Evolutionary conservation across 2,329 filamentous ascomycete species (phyloP), one percentile per base, ranked within the genome.

Genomic region (Apiospora phragmitis): DNA sequence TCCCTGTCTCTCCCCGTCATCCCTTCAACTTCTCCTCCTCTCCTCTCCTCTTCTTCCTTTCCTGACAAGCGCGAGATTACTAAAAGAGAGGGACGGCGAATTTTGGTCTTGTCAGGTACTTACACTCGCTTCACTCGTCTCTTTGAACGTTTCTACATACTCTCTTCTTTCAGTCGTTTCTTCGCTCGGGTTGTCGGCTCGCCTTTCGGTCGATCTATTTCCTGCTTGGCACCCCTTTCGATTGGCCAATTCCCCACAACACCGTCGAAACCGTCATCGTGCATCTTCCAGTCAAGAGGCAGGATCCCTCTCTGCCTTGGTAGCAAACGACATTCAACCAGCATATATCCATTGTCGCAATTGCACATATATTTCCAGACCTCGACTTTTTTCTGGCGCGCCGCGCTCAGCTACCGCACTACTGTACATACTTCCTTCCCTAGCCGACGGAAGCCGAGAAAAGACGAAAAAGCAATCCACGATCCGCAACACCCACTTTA

Each of bases 231-330:
- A 24, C 32, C 55, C 21, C 51, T 29, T 35, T 35, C 51, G 51
- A 35, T 59, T 59, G 51, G 55, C 55, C 55, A 62, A 62, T 62
- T 38, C 55, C 55, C 55, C 55, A 62, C 55, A n/a, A 9, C 55
- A 38, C 51, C 51, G 51, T 32, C 11, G 51, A 62, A 38, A 32
- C 32, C 55, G 32, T 62, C 55, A 62, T 62, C 32, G 55, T 62
- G 55, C 55, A 35, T 29, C 32, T 26, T 24, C 8, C n/a, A 26
- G 4, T 12, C 29, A 38, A 38, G 55, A 62, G 55, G 55, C 55
- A 62, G 55, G 55, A 62, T 62, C 55, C 55, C 55, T 62, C 55
- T 59, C 18, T 62, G 29, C 32, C 32, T 62, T 14, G 55, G 55
- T 38, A 35, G 18, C 29, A 32, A 32, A 6, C 49, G 26, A 38